phyloP scores from a whole-genome alignment of 495 filamentous ascomycete species.

The Penicillium egyptiacum region DNA sequence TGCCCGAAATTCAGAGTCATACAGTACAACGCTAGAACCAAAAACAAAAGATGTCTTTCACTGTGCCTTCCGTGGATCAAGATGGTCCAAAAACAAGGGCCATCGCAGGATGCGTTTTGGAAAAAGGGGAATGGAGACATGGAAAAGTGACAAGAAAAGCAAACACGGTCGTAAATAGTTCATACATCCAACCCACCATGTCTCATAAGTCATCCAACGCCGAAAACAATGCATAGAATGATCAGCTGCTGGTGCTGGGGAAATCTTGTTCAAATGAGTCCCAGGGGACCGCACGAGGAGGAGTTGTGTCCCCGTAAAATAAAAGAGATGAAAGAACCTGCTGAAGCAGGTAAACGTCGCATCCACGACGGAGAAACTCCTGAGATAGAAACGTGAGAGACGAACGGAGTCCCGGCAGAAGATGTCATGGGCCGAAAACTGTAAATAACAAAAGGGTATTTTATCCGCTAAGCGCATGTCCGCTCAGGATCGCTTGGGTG shows the following conservation, averaged over 20 bases:
- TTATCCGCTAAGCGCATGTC: conserved; percentile 46
- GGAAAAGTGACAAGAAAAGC: conserved; percentile 32
- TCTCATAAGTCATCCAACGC: conserved; percentile 46
- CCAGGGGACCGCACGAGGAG: background rate
- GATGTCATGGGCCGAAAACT: background rate
- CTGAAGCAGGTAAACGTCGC: background rate
- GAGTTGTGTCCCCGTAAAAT: background rate
- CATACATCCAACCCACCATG: conserved; percentile 50
- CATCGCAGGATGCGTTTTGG: conserved; percentile 33
- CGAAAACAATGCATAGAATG: conserved; percentile 40
- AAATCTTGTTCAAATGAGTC: conserved; percentile 13
- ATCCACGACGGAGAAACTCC: background rate
- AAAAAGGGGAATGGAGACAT: conserved; percentile 30
- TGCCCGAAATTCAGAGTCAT: conserved; percentile 33
- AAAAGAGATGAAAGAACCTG: background rate
- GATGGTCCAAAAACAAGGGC: conserved; percentile 30
- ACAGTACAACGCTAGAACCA: conserved; percentile 52
- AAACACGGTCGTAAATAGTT: conserved; percentile 41
- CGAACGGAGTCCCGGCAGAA: conserved; percentile 3
- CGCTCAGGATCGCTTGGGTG: conserved; percentile 54
- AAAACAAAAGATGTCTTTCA: conserved; percentile 40
- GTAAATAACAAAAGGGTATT: conserved; percentile 5
- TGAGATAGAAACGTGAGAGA: background rate
- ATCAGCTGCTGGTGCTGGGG: conserved; percentile 10
- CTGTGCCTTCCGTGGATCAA: conserved; percentile 36